Evolutionary conservation across 2,329 filamentous ascomycete species (phyloP), one percentile per base, ranked within the genome.

Genomic region (Cladorrhinum sp.): DNA sequence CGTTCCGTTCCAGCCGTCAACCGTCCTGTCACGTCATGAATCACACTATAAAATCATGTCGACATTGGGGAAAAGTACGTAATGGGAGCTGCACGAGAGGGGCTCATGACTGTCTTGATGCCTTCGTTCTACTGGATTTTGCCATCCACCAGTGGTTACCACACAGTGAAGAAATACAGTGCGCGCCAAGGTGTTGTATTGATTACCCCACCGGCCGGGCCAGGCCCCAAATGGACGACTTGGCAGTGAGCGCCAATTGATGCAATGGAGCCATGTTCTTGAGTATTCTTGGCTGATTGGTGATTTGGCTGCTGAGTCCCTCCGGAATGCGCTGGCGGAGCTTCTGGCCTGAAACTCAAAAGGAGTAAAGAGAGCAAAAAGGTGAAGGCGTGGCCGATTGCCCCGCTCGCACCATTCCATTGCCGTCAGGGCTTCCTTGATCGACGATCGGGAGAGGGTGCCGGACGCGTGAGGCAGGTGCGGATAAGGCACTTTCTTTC

Each of bases 281-380:
- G 18, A 55, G 24, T 46, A 8, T 16, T 36, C 53, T 55, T 42
- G 53, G 33, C 53, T 55, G 30, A 55, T 55, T 55, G 53, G 53
- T 42, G 18, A 42, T 42, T 28, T 28, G 33, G 33, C 16, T n/a
- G n/a, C n/a, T n/a, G n/a, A n/a, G n/a, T n/a, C n/a, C n/a, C n/a
- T 36, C 14, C 33, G 3, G 14, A 9, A 20, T 46, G 42, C 3
- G 42, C 10, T 46, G n/a, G 33, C 33, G 14, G 51, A 42, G 33
- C 16, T 42, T 36, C 33, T 42, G 10, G 39, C 53, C 21, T 24
- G 23, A 26, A 55, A 55, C 20, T 55, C 23, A 46, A 46, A 26
- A 36, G 23, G 33, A 16, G 16, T 28, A 12, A 55, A 26, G 33
- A 23, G 24, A 55, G 30, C 33, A 18, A 55, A 36, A 42, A 55